Base-by-base conservation (phyloP, 2,329 filamentous ascomycete species). In the Pleoardoris graminearum region DNA sequence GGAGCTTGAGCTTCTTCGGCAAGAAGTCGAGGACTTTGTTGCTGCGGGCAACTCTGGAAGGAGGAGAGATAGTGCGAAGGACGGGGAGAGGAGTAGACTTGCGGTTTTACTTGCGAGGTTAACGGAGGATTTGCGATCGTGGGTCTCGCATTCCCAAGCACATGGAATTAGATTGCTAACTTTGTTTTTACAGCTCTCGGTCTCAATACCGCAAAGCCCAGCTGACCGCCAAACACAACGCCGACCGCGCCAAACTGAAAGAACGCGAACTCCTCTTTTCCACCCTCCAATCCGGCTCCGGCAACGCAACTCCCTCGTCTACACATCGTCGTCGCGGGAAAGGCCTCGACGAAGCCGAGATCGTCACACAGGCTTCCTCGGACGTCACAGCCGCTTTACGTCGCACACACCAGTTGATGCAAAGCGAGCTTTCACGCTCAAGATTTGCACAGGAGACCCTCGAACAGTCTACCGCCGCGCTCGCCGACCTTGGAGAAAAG, bases 361-460 rank as follows among this genome's bases (percentile, higher is more conserved):
- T 90, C 59, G 82, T 86, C 36, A 80, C 91, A 12, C 85, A 86
- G 56, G 89, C 93, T 0, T 90, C 89, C 27, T 85, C 82, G 60
- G 90, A 95, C 77, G 89, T 97, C 48, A 97, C 93, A 3, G 80
- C 85, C 43, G 89, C 91, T 1, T 81, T 99, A 47, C 84, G 91
- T 55, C 82, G 91, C 55, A 95, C 93, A 5, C 92, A 97, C 74
- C 85, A 89, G 57, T 82, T 96, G 66, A 92, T 97, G 78, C 85
- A 90, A 58, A 81, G 85, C 4, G 92, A 97, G 78, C 83, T 99
- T 7, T 85, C 87, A 41, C 87, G 91, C 54, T 95, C 90, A 60
- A 87, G 90, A 65, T 97, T 96, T 69, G 93, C 93, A 16, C 88
- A 94, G 64, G 88, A 96, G 72, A 95, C 91, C 1, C 81, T 99